Percentiles rank a stretch among this genome's conserved stretches.
phyloP scores from a whole-genome alignment of 257 asterid genomes.

The Scutellaria minor region DNA sequence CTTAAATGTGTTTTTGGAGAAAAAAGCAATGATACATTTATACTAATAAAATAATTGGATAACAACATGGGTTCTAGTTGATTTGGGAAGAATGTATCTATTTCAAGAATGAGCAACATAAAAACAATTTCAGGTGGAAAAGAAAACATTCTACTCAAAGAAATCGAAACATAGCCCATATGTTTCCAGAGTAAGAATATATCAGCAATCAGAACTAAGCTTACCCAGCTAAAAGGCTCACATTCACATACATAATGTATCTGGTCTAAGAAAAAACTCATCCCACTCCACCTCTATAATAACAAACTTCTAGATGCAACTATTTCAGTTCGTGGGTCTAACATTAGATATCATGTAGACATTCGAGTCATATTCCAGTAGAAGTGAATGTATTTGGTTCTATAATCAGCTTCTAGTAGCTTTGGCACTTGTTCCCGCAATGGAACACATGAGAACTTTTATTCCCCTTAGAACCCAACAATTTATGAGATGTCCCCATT shows the following conservation, averaged over 20 bases:
- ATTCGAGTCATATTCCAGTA: slow-evolving; percentile 21
- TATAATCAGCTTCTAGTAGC: slow-evolving; percentile 16
- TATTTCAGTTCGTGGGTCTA: not conserved
- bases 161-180: not conserved
- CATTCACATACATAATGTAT: not conserved
- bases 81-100: not conserved
- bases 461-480: slow-evolving; percentile 9
- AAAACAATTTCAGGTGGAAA: slow-evolving; percentile 8
- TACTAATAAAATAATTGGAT: not conserved
- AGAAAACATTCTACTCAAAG: not conserved
- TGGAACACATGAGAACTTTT: slow-evolving; percentile 1
- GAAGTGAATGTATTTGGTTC: slow-evolving; percentile 1
- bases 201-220: slow-evolving; percentile 19
- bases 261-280: not conserved
- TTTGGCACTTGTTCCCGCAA: slow-evolving; percentile 17
- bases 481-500: not conserved
- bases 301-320: slow-evolving; percentile 24
- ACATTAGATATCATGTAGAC: slow-evolving; percentile 7
- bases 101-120: not conserved
- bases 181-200: not conserved
- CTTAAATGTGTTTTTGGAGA: not conserved
- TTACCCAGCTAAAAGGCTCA: slow-evolving; percentile 22
- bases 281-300: slow-evolving; percentile 28
- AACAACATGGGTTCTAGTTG: not conserved
- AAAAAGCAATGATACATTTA: not conserved